Evolutionary conservation across 2,329 filamentous ascomycete species (phyloP).

Genomic region (Paradendryphiella salina): DNA sequence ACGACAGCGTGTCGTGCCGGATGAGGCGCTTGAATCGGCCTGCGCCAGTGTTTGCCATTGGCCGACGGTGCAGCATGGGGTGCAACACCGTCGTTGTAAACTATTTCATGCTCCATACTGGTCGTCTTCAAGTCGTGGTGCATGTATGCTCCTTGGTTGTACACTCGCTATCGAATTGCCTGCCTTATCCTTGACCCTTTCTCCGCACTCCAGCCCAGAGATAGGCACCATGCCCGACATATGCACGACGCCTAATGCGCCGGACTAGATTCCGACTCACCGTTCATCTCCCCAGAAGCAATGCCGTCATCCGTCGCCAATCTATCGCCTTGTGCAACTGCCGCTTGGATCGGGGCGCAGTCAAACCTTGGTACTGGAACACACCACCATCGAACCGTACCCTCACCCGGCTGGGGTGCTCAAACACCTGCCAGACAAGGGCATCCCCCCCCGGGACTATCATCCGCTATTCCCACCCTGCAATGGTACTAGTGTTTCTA

Average conservation of each 20-base stretch:
- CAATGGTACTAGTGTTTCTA: constrained; percentile 17
- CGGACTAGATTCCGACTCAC: neutral
- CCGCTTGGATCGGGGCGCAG: constrained; percentile 9
- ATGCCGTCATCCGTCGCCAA: constrained; percentile 3
- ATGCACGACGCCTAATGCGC: constrained; percentile 11
- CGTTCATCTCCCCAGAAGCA: neutral
- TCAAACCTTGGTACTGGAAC: constrained; percentile 9
- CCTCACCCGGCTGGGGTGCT: constrained; percentile 1
- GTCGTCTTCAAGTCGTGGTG: constrained; percentile 3
- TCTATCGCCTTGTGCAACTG: constrained; percentile 15
- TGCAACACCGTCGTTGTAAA: constrained; percentile 6
- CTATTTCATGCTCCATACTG: neutral
- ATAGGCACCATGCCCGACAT: too few species aligned
- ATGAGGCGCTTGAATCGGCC: constrained; percentile 12
- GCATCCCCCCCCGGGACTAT: constrained; percentile 9
- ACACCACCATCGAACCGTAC: constrained; percentile 10
- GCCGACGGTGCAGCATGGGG: constrained; percentile 3
- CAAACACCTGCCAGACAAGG: constrained; percentile 12
- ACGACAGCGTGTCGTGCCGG: constrained; percentile 15
- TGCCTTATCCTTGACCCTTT: neutral
- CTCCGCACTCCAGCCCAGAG: too few species aligned
- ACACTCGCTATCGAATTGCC: neutral
- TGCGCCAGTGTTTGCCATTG: constrained; percentile 9
- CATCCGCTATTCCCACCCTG: too few species aligned
- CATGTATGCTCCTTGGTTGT: neutral